Evolutionary conservation across 177 flowering plant genomes (phyloP), one percentile per base, ranked within the genome.

Genomic region (Vitis hybrid): DNA sequence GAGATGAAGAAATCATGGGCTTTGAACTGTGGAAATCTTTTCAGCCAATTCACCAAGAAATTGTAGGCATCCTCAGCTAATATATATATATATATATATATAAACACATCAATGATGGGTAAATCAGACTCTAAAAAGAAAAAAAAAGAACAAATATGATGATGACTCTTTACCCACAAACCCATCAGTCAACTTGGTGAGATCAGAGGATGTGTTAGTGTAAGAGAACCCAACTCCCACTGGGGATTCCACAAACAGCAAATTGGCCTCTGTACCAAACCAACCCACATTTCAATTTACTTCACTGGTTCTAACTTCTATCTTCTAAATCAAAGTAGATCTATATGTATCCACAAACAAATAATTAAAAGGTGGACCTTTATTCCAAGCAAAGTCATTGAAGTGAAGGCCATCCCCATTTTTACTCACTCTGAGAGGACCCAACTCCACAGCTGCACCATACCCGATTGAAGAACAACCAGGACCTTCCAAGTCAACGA

Each of bases 381-480:
- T 78, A 70, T 77, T 80, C 97, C 94, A 90, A 72, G 91, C 71
- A 70, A 63, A 83, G 50, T 75, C 54, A 62, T 91, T 91, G 75
- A 77, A 84, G 48, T 81, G 66, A 30, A 89, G 83, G 7, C 74
- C 80, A 66, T 10, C 70, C 45, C 88, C 91, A 67, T 79, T 74
- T 61, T 60, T 73, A 10, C 67, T 66, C 32, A 87, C 83, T 71
- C 75, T 74, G 18, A 91, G 74, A 78, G 93, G 97, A 23, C 97
- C 97, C 70, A 87, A 68, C 72, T 91, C 94, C 26, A 68, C 82
- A 69, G 86, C 87, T 40, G 91, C 91, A 52, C 97, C 97, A 77
- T 87, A 87, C 23, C 86, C 94, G 70, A 89, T 70, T 12, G 97
- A 91, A 26, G 93, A 89, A 75, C 94, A 91, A 13, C 97, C 97